Evolutionary conservation across 176 grass and related monocot genomes (phyloP), one percentile per base, ranked within the genome.

Genomic region (Panicum miliaceum): DNA sequence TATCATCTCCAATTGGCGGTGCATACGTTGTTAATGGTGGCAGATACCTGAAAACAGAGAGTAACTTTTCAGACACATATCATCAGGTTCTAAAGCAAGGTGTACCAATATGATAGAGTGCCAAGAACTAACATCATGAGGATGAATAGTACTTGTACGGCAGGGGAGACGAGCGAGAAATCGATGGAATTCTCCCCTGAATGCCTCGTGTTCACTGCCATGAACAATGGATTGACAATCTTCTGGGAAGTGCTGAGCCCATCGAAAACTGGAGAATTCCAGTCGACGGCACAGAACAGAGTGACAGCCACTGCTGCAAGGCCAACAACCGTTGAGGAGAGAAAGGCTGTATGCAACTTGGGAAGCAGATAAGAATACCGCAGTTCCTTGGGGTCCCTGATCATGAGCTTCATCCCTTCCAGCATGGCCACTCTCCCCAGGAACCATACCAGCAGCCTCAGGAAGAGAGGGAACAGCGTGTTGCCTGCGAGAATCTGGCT

Each of bases 121-220:
- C 19, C 7, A 50, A 19, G 53, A 68, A 88, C 86, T 85, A 68
- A 96, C 93, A 96, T 96, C 88, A 96, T 91, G 41, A 89, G 43
- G 19, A 76, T 63, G 73, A 86, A 89, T 7, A 92, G 59, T 34
- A 90, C 81, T 70, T 93, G 19, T 57, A 85, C 35, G 32, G 86
- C 74, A 8, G 89, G 50, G 73, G 90, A 81, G 9, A 96, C 35
- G 3, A 68, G 64, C 0, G 93, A 89, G 68, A 88, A 52, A 45
- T 96, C 88, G 3, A 92, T 70, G 22, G 88, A 51, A 22, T 81
- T 81, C 35, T 96, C 93, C 9, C 93, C 93, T 7, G 88, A 34
- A 72, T 96, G 83, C 25, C 93, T 81, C 0, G 84, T 74, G 51
- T 96, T 96, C 57, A 91, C 76, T 10, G 80, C 79, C 83, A 80